Conservation (phyloP, 1,284 basidiomycete species). For the Farysia itapuensis region DNA sequence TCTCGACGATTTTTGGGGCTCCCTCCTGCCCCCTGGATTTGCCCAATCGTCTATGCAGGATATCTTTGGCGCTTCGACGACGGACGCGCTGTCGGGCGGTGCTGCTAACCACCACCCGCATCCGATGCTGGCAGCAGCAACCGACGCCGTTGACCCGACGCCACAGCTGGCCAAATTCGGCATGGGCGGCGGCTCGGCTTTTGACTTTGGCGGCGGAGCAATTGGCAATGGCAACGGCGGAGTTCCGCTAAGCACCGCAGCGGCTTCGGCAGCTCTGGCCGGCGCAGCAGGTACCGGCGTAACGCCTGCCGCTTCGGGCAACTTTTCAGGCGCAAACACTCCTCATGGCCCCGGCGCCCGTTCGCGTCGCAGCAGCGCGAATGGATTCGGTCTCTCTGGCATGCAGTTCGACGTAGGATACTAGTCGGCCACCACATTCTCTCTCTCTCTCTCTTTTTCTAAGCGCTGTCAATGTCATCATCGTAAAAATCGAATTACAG, state of each 20-base stretch:
- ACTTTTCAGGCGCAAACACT: slow-evolving; percentile 18
- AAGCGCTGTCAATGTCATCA: too few relatives aligned
- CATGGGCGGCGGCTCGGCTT: slow-evolving; percentile 35
- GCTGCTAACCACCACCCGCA: slow-evolving; percentile 3
- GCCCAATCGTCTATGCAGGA: slow-evolving; percentile 32
- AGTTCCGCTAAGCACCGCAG: slow-evolving; percentile 21
- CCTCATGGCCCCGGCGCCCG: slow-evolving; percentile 17
- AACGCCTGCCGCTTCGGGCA: slow-evolving; percentile 14
- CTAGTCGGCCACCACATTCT: slow-evolving; percentile 1
- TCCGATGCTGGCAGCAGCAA: not conserved
- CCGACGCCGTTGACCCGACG: slow-evolving; percentile 3
- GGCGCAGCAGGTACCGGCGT: slow-evolving; percentile 7
- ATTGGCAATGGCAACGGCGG: slow-evolving; percentile 37
- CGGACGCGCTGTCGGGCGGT: slow-evolving; percentile 1
- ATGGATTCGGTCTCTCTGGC: slow-evolving; percentile 7
- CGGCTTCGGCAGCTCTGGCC: slow-evolving; percentile 4
- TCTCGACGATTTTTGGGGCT: slow-evolving; percentile 48
- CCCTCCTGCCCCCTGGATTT: slow-evolving; percentile 47
- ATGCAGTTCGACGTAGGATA: slow-evolving; percentile 37
- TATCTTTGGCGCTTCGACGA: slow-evolving; percentile 17
- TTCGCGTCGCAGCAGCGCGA: slow-evolving; percentile 17
- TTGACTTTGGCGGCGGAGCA: slow-evolving; percentile 38
- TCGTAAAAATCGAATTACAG: too few relatives aligned
- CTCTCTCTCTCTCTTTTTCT: not conserved
- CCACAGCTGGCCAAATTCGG: slow-evolving; percentile 34